These are phyloP conservation scores for Ascochyta pisi DNA, from an alignment of 2,329 filamentous ascomycete genomes.

Conservation along the genomic window DNA sequence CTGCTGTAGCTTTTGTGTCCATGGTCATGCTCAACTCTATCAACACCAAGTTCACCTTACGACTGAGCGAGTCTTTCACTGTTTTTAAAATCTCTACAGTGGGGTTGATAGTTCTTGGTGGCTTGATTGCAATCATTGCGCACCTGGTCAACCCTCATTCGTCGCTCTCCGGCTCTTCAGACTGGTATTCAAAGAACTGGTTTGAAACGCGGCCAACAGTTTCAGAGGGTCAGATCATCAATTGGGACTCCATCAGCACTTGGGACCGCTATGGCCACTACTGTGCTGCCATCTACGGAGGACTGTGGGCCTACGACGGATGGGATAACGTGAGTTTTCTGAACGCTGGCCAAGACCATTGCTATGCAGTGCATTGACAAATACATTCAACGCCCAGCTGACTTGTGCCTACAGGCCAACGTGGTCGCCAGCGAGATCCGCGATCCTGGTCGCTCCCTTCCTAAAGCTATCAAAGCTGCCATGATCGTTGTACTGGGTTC, in stretches of 20 bases:
- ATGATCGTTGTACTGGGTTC: slow-evolving; percentile 66
- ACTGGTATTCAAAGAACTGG: slow-evolving; percentile 59
- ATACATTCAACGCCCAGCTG: neutral
- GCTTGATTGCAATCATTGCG: slow-evolving; percentile 39
- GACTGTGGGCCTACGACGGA: slow-evolving; percentile 69
- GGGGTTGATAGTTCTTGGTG: slow-evolving; percentile 40
- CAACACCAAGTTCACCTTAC: slow-evolving; percentile 50
- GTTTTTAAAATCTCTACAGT: slow-evolving; percentile 48
- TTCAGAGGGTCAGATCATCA: slow-evolving; percentile 51
- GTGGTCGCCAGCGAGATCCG: slow-evolving; percentile 48
- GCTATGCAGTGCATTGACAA: neutral
- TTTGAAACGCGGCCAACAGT: slow-evolving; percentile 60
- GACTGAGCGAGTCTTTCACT: slow-evolving; percentile 53
- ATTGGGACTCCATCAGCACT: slow-evolving; percentile 51
- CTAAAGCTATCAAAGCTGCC: slow-evolving; percentile 67
- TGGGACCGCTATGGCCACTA: slow-evolving; percentile 69
- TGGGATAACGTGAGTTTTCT: slow-evolving; percentile 66
- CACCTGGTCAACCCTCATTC: slow-evolving; percentile 39
- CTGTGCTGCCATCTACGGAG: slow-evolving; percentile 67
- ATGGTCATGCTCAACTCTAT: slow-evolving; percentile 55
- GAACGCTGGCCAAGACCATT: neutral
- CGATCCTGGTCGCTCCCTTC: slow-evolving; percentile 53
- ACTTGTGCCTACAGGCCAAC: slow-evolving; percentile 39
- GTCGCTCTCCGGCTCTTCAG: slow-evolving; percentile 37
- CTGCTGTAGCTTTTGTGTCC: slow-evolving; percentile 44